phyloP scores from a whole-genome alignment of 495 filamentous ascomycete genomes.

The Melanomma pulvis-pyrius region DNA sequence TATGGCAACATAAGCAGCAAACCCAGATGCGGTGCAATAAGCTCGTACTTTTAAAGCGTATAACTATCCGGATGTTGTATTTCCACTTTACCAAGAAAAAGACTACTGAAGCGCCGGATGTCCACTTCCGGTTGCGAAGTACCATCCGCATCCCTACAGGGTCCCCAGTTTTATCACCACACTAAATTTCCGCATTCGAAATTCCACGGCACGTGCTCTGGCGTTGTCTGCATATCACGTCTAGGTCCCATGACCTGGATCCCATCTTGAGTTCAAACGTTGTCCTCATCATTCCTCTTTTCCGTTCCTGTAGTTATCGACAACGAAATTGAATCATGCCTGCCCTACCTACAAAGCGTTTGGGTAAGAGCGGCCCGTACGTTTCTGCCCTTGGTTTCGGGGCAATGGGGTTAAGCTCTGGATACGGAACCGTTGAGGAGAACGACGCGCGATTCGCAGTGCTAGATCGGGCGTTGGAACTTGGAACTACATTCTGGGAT shows the following conservation, averaged over 20 bases:
- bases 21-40: too few species aligned
- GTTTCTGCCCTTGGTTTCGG: constrained; percentile 60
- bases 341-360: constrained; percentile 18
- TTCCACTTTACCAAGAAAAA: neutral
- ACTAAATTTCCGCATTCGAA: neutral
- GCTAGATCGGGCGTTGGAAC: constrained; percentile 56
- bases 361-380: constrained; percentile 37
- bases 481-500: constrained; percentile 65
- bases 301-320: neutral
- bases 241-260: neutral
- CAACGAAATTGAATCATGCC: constrained; percentile 7
- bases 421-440: constrained; percentile 48
- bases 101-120: neutral
- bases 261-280: neutral
- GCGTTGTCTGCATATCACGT: neutral
- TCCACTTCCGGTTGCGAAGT: neutral
- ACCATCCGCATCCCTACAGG: neutral
- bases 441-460: constrained; percentile 56
- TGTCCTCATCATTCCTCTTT: neutral
- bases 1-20: too few species aligned
- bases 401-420: constrained; percentile 54
- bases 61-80: neutral
- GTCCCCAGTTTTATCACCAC: neutral
- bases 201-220: neutral
- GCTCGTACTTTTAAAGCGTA: neutral